Evolutionary conservation across 805 yeast genomes (phyloP), one percentile per base, ranked within the genome.

Genomic region (Candida hispaniensis): DNA sequence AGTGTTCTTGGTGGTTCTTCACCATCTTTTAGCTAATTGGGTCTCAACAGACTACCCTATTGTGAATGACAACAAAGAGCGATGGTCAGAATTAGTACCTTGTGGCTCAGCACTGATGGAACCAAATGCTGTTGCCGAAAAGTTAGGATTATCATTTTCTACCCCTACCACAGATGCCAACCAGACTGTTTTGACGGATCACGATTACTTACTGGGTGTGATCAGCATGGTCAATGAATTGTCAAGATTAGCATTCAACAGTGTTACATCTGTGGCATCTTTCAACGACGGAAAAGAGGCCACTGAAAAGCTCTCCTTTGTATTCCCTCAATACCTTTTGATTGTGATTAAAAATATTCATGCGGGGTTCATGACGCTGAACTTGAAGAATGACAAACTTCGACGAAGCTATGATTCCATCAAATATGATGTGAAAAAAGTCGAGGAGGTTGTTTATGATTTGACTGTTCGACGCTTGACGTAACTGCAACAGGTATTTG

Each of bases 351-450:
- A 50, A 34, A 43, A 47, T 14, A 33, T 51, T 6, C 57, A 54
- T 24, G 41, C 48, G 3, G 50, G 47, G 1, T 48, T 54, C 22
- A 34, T 43, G 43, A 30, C 41, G 26, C 40, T 53, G 23, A 51
- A 53, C 26, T 35, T 53, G 32, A 53, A 52, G 35, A 53, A 53
- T 22, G 58, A 53, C 39, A 34, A 44, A 18, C 40, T 53, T 38
- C 39, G 58, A n/a, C 26, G 55, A 14, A 41, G 54, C 6, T 41
- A 41, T 12, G 58, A 53, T 32, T 25, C 48, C 13, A 36, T 53
- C 20, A 53, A 53, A 33, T 53, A 54, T 30, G 56, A 52, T 26
- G 50, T 51, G 7, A 52, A 52, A 40, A 51, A 51, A 38, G 47
- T 51, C 11, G 58, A 53, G 26, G 56, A 50, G 26, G 50, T 52